phyloP scores from a whole-genome alignment of 345 rosid species.

The Citrus maxima region DNA sequence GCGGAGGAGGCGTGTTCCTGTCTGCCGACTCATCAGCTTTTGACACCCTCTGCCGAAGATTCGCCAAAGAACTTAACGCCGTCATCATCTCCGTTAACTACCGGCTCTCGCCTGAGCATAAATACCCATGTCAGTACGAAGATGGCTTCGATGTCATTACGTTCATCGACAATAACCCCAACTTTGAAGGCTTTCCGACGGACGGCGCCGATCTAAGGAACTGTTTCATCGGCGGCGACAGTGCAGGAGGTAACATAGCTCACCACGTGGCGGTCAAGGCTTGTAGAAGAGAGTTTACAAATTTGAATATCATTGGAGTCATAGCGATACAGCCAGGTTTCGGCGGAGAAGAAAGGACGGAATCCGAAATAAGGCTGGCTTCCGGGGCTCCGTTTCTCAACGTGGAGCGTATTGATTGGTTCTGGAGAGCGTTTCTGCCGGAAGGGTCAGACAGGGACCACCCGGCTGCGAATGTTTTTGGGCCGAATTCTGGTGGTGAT shows the following conservation, averaged over 20 bases:
- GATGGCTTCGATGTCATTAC: conserved; percentile 32
- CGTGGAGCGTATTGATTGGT: conserved; percentile 13
- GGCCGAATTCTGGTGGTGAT: conserved; percentile 2
- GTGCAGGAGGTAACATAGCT: conserved; percentile 41
- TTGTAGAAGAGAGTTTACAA: not conserved
- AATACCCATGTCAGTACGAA: conserved; percentile 32
- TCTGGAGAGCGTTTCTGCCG: conserved; percentile 28
- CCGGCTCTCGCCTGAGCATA: conserved; percentile 36
- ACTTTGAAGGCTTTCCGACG: conserved; percentile 15
- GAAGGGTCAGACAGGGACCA: conserved; percentile 25
- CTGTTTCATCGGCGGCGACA: conserved; percentile 33
- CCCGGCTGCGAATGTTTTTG: conserved; percentile 6
- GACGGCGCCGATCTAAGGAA: not conserved
- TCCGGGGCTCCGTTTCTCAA: conserved; percentile 2
- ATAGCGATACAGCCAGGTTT: conserved; percentile 34
- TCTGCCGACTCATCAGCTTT: conserved; percentile 14
- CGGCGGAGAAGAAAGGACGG: conserved; percentile 36
- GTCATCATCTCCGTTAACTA: conserved; percentile 34
- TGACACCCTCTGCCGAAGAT: conserved; percentile 24
- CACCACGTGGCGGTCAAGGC: conserved; percentile 36
- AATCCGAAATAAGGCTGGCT: conserved; percentile 18
- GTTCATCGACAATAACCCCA: conserved; percentile 16
- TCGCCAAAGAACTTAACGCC: conserved; percentile 22
- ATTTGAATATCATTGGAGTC: conserved; percentile 18
- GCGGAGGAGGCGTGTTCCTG: conserved; percentile 30